Base-by-base conservation (phyloP, 2,329 filamentous ascomycete genomes). In the Bipolaris bicolor region DNA sequence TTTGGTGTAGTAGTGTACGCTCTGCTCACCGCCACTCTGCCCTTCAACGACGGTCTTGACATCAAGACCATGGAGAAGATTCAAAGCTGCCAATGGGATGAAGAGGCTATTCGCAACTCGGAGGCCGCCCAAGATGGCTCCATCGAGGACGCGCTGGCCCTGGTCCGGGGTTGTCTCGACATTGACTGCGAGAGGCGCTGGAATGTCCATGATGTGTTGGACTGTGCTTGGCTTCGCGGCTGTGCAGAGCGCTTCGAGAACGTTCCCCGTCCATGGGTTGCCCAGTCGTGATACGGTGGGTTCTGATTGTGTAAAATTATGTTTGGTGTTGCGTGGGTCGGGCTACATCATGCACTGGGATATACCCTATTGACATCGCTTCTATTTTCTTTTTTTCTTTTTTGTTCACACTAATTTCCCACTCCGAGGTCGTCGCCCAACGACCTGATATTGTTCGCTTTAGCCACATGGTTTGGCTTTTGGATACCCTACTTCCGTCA, bases 1-100 rank as follows among this genome's bases (percentile, higher is more conserved):
- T 87, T 85, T 64, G 87, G 87, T 4, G 85, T 89, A 7, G 83
- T 88, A 10, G 77, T 87, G 3, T 89, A 84, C 66, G 81, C 85
- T 1, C 75, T 89, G 22, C 75, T 88, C 22, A 86, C 85, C 0
- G 86, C 86, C 15, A 81, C 81, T 5, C 78, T 88, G 5, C 87
- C 87, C 0, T 90, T 89, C 74, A 81, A 84, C 47, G 84, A 88
- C 63, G 72, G 81, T 0, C 84, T 89, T 61, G 78, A 84, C 44
- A 82, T 84, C 45, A 84, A 83, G 55, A 81, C 88, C 3, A 82
- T 83, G 53, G 80, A 82, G 58, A 83, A 85, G 63, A 89, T 90
- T 56, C 71, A 84, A 29, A 80, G 78, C 15, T 86, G 86, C 5
- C 81, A 83, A 16, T 90, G 86, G 84, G 79, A 88, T 55, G 74